A percentile compares a stretch with the other conserved stretches of the same genome.
phyloP scores from a whole-genome alignment of 305 asterid species.

The Andrographis paniculata region DNA sequence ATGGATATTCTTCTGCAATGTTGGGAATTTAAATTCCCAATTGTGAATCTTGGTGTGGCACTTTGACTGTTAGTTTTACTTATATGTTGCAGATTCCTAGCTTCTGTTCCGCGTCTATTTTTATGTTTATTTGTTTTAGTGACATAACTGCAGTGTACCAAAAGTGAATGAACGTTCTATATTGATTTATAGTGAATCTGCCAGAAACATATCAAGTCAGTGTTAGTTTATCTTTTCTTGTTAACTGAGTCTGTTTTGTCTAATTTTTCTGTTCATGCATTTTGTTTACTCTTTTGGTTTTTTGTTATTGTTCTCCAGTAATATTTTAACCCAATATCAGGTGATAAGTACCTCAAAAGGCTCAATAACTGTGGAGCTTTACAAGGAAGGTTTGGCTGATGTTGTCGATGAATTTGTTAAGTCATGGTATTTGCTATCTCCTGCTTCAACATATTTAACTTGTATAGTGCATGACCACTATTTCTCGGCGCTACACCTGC shows the following conservation, averaged over 20 bases:
- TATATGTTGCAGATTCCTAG: too few relatives aligned
- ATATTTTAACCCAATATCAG: conserved; percentile 24
- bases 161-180: too few relatives aligned
- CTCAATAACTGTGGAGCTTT: conserved; percentile 68
- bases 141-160: too few relatives aligned
- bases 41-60: not conserved
- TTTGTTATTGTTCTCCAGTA: conserved; percentile 3
- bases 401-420: conserved; percentile 59
- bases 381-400: conserved; percentile 82
- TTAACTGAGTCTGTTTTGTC: not conserved
- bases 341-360: conserved; percentile 80
- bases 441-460: not conserved
- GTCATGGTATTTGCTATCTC: conserved; percentile 41
- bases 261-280: not conserved
- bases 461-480: too few relatives aligned
- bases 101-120: too few relatives aligned
- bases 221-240: not conserved
- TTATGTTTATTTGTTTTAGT: too few relatives aligned
- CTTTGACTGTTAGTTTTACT: too few relatives aligned
- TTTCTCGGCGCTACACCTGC: not conserved
- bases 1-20: not conserved
- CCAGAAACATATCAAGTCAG: not conserved
- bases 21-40: not conserved
- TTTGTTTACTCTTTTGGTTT: too few relatives aligned
- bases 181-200: too few relatives aligned